These are phyloP conservation scores for Chaetomium tenue DNA, from an alignment of 495 filamentous ascomycete species.

Conservation along the genomic window DNA sequence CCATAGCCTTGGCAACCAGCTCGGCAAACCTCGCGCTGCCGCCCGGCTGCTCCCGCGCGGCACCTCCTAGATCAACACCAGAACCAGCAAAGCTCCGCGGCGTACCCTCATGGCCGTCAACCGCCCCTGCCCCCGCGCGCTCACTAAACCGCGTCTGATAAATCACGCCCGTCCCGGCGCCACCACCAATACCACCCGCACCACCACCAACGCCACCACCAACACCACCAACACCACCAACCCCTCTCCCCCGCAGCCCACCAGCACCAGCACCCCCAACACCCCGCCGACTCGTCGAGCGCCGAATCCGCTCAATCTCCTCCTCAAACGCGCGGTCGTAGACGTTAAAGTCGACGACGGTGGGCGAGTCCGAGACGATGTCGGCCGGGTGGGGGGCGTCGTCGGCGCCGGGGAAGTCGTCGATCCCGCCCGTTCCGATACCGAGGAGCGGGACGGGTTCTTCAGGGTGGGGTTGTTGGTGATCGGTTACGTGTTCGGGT, in stretches of 20 bases:
- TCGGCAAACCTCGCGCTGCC: conserved; percentile 22
- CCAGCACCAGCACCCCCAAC: not conserved
- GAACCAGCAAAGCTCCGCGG: not conserved
- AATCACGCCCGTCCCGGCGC: not conserved
- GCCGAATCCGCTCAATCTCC: conserved; percentile 71
- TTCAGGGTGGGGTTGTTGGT: not conserved
- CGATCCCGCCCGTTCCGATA: conserved; percentile 62
- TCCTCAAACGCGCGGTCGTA: conserved; percentile 83
- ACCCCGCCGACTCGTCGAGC: conserved; percentile 24
- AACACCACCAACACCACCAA: not conserved
- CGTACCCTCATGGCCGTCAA: not conserved
- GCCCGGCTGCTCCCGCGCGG: not conserved
- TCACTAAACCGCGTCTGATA: conserved; percentile 17
- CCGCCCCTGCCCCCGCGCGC: not conserved
- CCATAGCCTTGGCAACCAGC: conserved; percentile 23
- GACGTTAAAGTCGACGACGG: conserved; percentile 75
- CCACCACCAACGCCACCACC: not conserved
- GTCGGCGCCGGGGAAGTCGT: conserved; percentile 32
- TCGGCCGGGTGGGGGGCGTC: conserved; percentile 15
- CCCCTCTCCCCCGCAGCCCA: not conserved
- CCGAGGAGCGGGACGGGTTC: conserved; percentile 60
- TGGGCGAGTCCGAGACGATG: conserved; percentile 79
- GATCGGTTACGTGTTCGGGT: not conserved
- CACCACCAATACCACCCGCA: not conserved
- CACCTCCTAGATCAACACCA: not conserved